These are phyloP conservation scores for Lepidopterella palustris DNA, from an alignment of 495 filamentous ascomycete species.

Conservation along the genomic window DNA sequence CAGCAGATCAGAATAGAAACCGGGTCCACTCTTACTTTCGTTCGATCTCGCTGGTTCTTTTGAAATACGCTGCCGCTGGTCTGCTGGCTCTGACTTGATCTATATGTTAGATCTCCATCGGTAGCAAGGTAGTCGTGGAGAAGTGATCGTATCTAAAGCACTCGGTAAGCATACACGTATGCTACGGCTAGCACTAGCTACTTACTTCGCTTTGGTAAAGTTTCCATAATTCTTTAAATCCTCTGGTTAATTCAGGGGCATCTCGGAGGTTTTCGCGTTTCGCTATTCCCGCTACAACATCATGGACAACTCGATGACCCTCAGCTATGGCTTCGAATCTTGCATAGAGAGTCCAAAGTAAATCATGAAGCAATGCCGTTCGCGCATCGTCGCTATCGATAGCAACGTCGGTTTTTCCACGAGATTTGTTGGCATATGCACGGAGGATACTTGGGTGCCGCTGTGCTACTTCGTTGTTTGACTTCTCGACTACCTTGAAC, in stretches of 20 bases:
- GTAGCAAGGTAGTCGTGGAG: constrained; percentile 96
- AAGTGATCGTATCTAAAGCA: constrained; percentile 72
- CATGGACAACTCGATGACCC: constrained; percentile 87
- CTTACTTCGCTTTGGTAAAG: constrained; percentile 69
- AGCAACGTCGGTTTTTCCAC: constrained; percentile 8
- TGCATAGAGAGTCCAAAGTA: constrained; percentile 85
- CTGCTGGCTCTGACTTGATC: constrained; percentile 43
- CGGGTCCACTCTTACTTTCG: neutral
- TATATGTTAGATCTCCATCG: constrained; percentile 62
- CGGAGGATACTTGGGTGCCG: constrained; percentile 71
- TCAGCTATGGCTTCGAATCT: constrained; percentile 97
- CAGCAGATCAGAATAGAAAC: neutral
- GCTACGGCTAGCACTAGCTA: constrained; percentile 5
- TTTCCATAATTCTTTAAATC: constrained; percentile 93
- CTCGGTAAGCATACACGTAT: constrained; percentile 34
- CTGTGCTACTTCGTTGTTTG: constrained; percentile 86
- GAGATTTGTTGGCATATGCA: constrained; percentile 34
- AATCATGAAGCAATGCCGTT: constrained; percentile 77
- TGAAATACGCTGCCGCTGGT: constrained; percentile 52
- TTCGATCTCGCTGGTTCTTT: constrained; percentile 59
- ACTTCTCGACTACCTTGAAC: constrained; percentile 88
- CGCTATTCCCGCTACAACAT: constrained; percentile 75
- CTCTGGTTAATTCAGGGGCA: constrained; percentile 55
- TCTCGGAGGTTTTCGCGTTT: constrained; percentile 62
- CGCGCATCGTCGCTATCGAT: constrained; percentile 60